Percentiles rank a stretch among this genome's conserved stretches.
phyloP scores from a whole-genome alignment of 345 rosid genomes.

The Iberis pinnata region DNA sequence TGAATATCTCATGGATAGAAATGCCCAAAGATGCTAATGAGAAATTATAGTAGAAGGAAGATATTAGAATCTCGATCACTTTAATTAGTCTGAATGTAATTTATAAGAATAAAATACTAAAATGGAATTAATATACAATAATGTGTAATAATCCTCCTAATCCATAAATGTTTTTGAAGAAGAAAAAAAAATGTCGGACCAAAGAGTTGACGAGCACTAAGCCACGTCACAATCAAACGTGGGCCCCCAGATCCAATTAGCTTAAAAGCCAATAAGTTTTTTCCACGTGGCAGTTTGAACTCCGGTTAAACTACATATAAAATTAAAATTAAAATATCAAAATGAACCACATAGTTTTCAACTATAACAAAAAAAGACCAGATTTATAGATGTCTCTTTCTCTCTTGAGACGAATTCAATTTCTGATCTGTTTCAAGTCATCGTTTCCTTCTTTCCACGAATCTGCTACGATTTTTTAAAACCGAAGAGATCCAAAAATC shows the following conservation, averaged over 20 bases:
- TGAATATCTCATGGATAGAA: no score
- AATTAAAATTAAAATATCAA: constrained; percentile 16
- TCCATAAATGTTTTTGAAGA: no score
- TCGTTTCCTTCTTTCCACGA: not conserved
- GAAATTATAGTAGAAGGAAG: no score
- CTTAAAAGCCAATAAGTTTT: constrained; percentile 4
- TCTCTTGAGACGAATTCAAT: constrained; percentile 17
- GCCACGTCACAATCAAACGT: constrained; percentile 9
- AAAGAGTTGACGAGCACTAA: constrained; percentile 31
- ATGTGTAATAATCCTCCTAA: no score
- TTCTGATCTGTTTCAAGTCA: constrained; percentile 25
- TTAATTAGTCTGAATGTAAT: no score
- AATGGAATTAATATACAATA: no score
- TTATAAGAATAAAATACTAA: no score
- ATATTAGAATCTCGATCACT: no score
- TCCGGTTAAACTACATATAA: constrained; percentile 15
- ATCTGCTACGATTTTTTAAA: not conserved
- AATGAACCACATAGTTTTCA: constrained; percentile 15
- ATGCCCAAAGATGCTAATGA: no score
- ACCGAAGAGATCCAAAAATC: constrained; percentile 16
- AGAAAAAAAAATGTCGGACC: constrained; percentile 18
- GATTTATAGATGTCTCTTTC: constrained; percentile 28
- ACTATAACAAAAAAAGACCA: constrained; percentile 30
- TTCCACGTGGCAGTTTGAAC: constrained; percentile 27
- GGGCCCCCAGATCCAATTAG: constrained; percentile 18